A percentile compares a stretch with the other conserved stretches of the same genome.
Conservation (phyloP, 306 rosid species). For the Vigna trinervia region DNA sequence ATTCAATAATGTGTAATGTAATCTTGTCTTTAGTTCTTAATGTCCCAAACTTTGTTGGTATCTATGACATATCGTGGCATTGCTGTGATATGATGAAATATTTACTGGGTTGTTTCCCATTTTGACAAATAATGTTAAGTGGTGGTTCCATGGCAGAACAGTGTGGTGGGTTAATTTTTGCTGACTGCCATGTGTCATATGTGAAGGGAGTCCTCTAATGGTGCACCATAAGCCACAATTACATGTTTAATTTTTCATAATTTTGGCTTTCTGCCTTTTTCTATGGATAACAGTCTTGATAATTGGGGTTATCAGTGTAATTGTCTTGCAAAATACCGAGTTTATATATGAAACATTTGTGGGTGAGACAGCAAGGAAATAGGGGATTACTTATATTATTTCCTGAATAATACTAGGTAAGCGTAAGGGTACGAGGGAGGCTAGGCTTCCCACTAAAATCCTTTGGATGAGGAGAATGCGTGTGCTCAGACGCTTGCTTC, state of each 20-base stretch:
- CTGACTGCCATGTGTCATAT: no score
- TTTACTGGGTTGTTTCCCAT: background rate
- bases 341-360: background rate
- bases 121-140: background rate
- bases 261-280: no score
- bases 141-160: background rate
- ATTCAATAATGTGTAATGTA: background rate
- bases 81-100: background rate
- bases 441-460: constrained; percentile 90
- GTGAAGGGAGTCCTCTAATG: no score
- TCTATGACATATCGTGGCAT: background rate
- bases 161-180: no score
- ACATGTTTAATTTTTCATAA: background rate
- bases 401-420: constrained; percentile 61
- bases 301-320: background rate
- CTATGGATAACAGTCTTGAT: background rate
- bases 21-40: background rate
- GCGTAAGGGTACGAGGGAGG: constrained; percentile 97
- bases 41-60: background rate
- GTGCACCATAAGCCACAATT: no score
- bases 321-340: background rate
- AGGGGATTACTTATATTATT: background rate
- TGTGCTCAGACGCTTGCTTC: constrained; percentile 90
- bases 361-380: background rate
- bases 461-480: constrained; percentile 99